Evolutionary conservation across 1,284 basidiomycete species (phyloP).

Genomic region (Melampsora occidentalis): DNA sequence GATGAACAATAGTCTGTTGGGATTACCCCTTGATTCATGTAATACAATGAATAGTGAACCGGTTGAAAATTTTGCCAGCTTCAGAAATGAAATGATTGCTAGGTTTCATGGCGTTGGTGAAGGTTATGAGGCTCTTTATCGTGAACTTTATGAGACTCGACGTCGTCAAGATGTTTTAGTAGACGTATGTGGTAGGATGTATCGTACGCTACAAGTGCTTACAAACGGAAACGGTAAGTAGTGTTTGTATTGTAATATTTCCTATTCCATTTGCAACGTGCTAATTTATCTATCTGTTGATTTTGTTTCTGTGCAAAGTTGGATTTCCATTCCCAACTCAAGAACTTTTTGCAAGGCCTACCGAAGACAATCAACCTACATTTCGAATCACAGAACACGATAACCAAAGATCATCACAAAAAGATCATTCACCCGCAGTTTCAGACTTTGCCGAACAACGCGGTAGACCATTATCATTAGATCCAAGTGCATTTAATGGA

Average conservation of each 20-base stretch:
- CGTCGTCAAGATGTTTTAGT: slow-evolving; percentile 16
- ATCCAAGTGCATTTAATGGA: slow-evolving; percentile 19
- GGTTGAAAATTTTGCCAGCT: slow-evolving; percentile 9
- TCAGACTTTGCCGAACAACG: slow-evolving; percentile 21
- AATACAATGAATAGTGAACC: slow-evolving; percentile 21
- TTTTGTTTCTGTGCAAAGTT: background rate
- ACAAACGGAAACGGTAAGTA: slow-evolving; percentile 25
- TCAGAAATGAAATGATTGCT: slow-evolving; percentile 16
- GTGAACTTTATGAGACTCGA: slow-evolving; percentile 32
- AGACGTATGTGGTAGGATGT: slow-evolving; percentile 21
- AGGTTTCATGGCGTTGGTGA: slow-evolving; percentile 12
- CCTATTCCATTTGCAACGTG: background rate
- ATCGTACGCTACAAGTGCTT: slow-evolving; percentile 18
- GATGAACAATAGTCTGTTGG: too few species aligned
- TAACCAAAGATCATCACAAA: background rate
- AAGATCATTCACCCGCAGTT: slow-evolving; percentile 14
- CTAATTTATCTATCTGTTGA: too few species aligned
- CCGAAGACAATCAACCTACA: slow-evolving; percentile 16
- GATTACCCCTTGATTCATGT: slow-evolving; percentile 14
- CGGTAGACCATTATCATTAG: slow-evolving; percentile 19
- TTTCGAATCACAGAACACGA: slow-evolving; percentile 38
- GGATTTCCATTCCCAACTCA: slow-evolving; percentile 18
- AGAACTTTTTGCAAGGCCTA: slow-evolving; percentile 4
- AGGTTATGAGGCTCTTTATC: slow-evolving; percentile 27
- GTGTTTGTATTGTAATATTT: background rate